Evolutionary conservation across 768 basidiomycete genomes (phyloP), one percentile per base, ranked within the genome.

Genomic region (Multifurca ochricompacta): DNA sequence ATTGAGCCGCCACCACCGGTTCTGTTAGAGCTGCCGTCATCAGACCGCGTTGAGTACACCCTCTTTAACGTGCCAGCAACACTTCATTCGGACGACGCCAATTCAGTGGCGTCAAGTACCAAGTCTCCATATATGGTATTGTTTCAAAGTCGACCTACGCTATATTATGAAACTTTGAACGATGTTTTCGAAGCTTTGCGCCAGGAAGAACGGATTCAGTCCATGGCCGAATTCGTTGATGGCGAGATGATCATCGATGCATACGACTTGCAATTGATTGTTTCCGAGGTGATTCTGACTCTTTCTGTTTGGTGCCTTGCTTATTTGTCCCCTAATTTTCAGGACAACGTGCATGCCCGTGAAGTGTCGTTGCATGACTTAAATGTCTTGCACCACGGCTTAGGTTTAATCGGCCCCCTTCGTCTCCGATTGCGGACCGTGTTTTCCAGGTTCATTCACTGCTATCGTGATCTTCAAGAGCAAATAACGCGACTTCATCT

Each of bases 1-100:
- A 85, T 85, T 48, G 85, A 87, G 56, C 82, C 83, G 27, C 86
- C 86, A 25, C 86, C 86, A 11, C 74, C 83, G 14, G 82, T 87
- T 40, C 69, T 86, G 32, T 64, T 87, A 31, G 70, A 70, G 8
- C 43, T 77, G 21, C 55, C 62, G 28, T 71, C 78, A 31, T 63
- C 68, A 37, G 72, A 71, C 43, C 71, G 70, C 18, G 59, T 67
- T 35, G 68, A 73, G 30, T 72, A 40, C 40, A 44, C 51, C 39
- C 58, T 67, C 59, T 53, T 63, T 37, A 64, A 61, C 35, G 21
- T 42, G 23, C 54, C 54, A 21, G 40, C 19, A 19, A 19, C 18
- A 31, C 42, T 42, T 34, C 30, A 59, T 14, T 54, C 67, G 19
- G 21, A 39, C 11, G 28, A 36, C 10, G 31, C 18, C 5, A 34